A percentile compares a stretch with the other conserved stretches of the same genome.
Evolutionary conservation across 192 early-diverging fungal species (phyloP).

Genomic region (Coemansia sp.): DNA sequence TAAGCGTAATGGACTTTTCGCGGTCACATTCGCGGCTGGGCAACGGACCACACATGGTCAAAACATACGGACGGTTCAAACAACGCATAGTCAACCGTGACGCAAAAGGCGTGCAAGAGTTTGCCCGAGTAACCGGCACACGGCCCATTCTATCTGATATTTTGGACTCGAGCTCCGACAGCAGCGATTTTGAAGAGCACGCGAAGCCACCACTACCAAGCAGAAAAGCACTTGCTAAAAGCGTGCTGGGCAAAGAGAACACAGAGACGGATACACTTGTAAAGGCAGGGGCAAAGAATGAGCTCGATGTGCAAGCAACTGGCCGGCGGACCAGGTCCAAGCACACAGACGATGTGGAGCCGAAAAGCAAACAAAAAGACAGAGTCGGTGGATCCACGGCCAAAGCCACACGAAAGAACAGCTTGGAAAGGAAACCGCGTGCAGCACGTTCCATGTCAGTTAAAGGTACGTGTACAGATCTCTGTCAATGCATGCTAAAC

Average conservation of each 20-base stretch:
- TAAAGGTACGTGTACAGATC: not conserved
- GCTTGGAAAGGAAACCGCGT: not conserved
- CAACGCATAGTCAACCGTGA: constrained; percentile 44
- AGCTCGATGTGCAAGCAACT: not conserved
- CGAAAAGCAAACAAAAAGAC: not conserved
- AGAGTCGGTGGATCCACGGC: constrained; percentile 8
- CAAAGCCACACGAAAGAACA: constrained; percentile 14
- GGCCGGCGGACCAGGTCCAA: not conserved
- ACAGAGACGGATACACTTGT: not conserved
- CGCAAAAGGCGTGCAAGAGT: constrained; percentile 30
- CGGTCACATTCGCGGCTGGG: constrained; percentile 33
- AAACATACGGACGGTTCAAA: constrained; percentile 47
- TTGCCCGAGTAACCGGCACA: constrained; percentile 32
- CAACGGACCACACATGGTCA: constrained; percentile 37
- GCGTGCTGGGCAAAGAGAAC: not conserved
- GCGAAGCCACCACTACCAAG: not conserved
- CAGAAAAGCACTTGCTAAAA: not conserved
- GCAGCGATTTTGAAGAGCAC: constrained; percentile 38
- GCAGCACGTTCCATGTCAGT: constrained; percentile 3
- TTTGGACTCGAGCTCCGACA: constrained; percentile 43
- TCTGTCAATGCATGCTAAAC: not conserved
- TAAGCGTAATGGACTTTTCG: constrained; percentile 34
- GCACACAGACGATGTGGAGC: not conserved
- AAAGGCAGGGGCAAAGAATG: not conserved
- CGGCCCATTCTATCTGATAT: constrained; percentile 34